Conservation (phyloP, 148 eudicot species). For the Polygonum aviculare region DNA sequence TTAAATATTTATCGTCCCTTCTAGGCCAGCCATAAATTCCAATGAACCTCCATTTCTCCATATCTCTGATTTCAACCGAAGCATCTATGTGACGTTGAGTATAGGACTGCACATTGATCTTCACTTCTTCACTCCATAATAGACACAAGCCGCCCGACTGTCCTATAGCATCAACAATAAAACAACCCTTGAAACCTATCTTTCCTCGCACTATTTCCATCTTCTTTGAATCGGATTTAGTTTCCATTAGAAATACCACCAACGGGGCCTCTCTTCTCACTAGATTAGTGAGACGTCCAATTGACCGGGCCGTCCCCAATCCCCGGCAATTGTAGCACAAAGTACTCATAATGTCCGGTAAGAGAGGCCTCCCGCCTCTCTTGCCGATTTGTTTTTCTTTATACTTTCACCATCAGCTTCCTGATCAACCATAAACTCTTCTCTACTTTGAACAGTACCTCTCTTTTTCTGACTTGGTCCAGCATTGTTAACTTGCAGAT, state of each 20-base stretch:
- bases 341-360: neutral
- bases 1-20: neutral
- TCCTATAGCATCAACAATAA: neutral
- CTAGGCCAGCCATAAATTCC: neutral
- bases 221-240: neutral
- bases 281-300: neutral
- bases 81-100: neutral
- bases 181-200: neutral
- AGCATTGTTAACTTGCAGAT: no score
- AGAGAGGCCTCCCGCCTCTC: neutral
- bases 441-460: no score
- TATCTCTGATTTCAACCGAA: no score
- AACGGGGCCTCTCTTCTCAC: neutral
- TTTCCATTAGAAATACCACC: neutral
- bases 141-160: neutral
- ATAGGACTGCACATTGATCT: neutral
- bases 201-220: neutral
- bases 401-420: no score
- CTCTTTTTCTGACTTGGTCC: no score
- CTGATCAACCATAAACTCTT: no score
- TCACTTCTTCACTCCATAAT: neutral
- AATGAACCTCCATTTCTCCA: neutral
- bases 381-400: neutral
- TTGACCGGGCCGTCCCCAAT: neutral
- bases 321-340: neutral